phyloP scores from a whole-genome alignment of 2,329 filamentous ascomycete genomes.

The Fonsecaea pedrosoi region DNA sequence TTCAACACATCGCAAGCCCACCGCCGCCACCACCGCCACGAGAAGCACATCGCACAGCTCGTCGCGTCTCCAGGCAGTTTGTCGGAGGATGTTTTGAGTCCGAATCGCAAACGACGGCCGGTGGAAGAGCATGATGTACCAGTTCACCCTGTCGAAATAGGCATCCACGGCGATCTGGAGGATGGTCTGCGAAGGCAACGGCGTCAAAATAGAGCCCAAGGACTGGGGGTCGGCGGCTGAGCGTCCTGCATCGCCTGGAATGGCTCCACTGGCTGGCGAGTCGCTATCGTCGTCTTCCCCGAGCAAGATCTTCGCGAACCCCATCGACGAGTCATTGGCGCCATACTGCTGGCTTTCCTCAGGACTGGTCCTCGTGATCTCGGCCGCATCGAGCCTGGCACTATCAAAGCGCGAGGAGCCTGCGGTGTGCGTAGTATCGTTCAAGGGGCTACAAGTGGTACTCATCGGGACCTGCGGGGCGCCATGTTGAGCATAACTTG shows the following conservation, averaged over 20 bases:
- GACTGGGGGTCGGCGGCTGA: conserved; percentile 1
- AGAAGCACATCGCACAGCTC: conserved; percentile 27
- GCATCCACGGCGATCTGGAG: conserved; percentile 32
- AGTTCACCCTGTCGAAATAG: conserved; percentile 39
- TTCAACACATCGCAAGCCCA: conserved; percentile 22
- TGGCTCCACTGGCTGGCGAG: conserved; percentile 15
- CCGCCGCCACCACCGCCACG: conserved; percentile 16
- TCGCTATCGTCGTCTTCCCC: conserved; percentile 26
- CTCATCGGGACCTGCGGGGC: neutral
- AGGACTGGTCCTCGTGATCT: conserved; percentile 15
- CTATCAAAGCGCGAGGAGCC: conserved; percentile 6
- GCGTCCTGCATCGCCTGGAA: conserved; percentile 17
- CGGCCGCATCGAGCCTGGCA: conserved; percentile 11
- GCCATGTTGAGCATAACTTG: conserved; percentile 4
- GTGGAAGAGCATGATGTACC: conserved; percentile 38
- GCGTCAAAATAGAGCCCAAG: conserved; percentile 18
- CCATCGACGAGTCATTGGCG: conserved; percentile 26
- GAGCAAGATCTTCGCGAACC: conserved; percentile 25
- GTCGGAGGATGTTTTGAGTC: conserved; percentile 14
- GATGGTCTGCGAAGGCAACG: conserved; percentile 10
- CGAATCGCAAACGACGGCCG: conserved; percentile 20
- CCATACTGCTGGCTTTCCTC: conserved; percentile 25
- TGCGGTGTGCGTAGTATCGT: neutral
- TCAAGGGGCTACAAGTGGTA: neutral
- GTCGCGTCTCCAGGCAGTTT: conserved; percentile 20